Evolutionary conservation across 2,329 filamentous ascomycete genomes (phyloP).

Genomic region (Phyllosticta paracitricarpa): DNA sequence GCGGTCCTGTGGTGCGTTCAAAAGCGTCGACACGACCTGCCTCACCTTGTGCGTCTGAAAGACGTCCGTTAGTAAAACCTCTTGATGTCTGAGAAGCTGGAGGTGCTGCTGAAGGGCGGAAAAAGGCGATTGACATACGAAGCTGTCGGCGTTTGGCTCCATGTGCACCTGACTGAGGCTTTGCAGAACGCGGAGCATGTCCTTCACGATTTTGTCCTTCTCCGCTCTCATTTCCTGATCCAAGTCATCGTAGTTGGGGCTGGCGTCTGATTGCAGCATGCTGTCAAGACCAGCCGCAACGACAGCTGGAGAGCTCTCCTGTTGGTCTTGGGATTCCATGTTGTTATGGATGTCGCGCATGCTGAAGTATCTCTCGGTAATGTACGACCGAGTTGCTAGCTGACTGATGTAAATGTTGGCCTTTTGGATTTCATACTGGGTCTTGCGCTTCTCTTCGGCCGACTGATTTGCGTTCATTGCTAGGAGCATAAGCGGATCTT

Average conservation of each 20-base stretch:
- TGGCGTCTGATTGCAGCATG: slow-evolving; percentile 19
- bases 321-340: slow-evolving; percentile 35
- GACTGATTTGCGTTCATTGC: slow-evolving; percentile 13
- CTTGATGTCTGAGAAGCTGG: neutral
- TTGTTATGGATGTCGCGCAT: slow-evolving; percentile 54
- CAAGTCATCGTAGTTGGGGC: slow-evolving; percentile 35
- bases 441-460: slow-evolving; percentile 31
- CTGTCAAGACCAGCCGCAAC: slow-evolving; percentile 28
- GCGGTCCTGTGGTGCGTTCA: slow-evolving; percentile 49
- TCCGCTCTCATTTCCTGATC: slow-evolving; percentile 61
- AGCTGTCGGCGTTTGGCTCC: slow-evolving; percentile 59
- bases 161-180: slow-evolving; percentile 78
- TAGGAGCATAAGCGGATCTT: slow-evolving; percentile 16
- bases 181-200: slow-evolving; percentile 63
- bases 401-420: slow-evolving; percentile 80
- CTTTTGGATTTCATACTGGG: slow-evolving; percentile 85
- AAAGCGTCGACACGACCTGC: slow-evolving; percentile 69
- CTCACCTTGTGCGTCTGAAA: slow-evolving; percentile 69
- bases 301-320: slow-evolving; percentile 25
- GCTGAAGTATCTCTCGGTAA: slow-evolving; percentile 78
- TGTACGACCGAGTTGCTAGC: slow-evolving; percentile 69
- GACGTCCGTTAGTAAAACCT: neutral
- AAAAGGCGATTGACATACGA: slow-evolving; percentile 38
- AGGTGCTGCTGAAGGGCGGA: neutral
- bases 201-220: slow-evolving; percentile 70